Base-by-base conservation (phyloP, 345 rosid species). In the Anastatica hierochuntica region DNA sequence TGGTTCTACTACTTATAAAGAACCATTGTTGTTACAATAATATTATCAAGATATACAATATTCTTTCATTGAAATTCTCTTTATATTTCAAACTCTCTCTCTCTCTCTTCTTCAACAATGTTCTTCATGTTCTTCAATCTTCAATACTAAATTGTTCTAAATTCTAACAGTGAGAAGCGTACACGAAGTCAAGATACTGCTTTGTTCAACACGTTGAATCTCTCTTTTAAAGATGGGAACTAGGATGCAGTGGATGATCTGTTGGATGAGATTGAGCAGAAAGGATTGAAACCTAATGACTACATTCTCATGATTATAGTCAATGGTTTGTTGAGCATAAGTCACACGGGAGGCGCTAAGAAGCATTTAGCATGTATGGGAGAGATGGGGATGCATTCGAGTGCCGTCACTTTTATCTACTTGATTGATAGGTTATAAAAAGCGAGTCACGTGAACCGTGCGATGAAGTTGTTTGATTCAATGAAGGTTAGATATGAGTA, bases 271-370 rank as follows among this genome's bases (percentile, higher is more conserved):
- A 75, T 84, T 14, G 85, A 81, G 59, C 54, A 53, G 34, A 43
- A 30, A 54, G 96, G 89, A 34, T 65, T 80, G 63, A 75, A 70
- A 65, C 75, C 80, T 27, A 96, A 88, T 58, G 71, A 62, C 36
- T 90, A 88, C 53, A 88, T 95, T 1, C 88, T 87, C 66, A 77
- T 90, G 9, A 90, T 88, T 58, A 67, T 88, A 61, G 73, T 90
- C 35, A 71, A 84, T 30, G 88, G 82, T 15, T 49, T 88, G 79
- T 74, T 83, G 50, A 79, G 69, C 71, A 68, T 73, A 7, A 85
- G 94, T 49, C 77, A 84, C 56, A 43, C 75, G 30, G 70, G 71
- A 60, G 77, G 63, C 11, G 96, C 96, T 1, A 50, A 26, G 23
- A 59, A 39, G 30, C 96, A 84, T 72, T 70, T 81, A 52, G 46